Evolutionary conservation across 768 basidiomycete genomes (phyloP).

Genomic region (Mycena chlorophos): DNA sequence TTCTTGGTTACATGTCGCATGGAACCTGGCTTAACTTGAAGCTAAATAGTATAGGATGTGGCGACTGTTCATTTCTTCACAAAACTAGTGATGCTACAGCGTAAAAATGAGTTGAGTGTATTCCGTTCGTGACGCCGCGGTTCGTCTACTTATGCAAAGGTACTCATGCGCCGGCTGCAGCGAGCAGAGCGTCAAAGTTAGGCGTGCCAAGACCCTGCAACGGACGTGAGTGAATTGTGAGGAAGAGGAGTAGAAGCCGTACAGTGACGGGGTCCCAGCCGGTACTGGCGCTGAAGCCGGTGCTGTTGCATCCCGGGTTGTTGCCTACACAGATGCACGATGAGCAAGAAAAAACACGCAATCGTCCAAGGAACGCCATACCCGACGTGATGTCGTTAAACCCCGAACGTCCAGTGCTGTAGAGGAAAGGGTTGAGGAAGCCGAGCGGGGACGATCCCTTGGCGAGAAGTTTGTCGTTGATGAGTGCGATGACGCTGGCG

Average conservation of each 20-base stretch:
- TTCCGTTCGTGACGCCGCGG: no score
- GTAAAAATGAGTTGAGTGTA: no score
- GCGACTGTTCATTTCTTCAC: no score
- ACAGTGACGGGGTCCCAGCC: conserved; percentile 18
- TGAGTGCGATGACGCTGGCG: conserved; percentile 10
- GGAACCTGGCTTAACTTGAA: no score
- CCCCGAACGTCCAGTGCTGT: conserved; percentile 1
- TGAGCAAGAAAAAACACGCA: no score
- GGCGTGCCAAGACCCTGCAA: conserved; percentile 13
- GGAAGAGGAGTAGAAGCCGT: neutral
- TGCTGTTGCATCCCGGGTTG: conserved; percentile 12
- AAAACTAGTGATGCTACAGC: no score
- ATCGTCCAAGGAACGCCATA: no score
- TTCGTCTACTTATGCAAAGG: no score
- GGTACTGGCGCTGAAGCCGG: conserved; percentile 4
- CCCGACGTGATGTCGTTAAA: conserved; percentile 18
- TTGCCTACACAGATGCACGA: no score
- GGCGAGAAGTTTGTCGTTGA: conserved; percentile 15
- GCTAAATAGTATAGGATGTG: no score
- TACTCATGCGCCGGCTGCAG: conserved; percentile 10
- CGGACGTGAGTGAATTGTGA: neutral
- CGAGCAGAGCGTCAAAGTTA: conserved; percentile 6
- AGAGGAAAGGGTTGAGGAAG: conserved; percentile 17
- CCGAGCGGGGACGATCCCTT: conserved; percentile 10
- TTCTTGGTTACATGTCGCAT: no score